phyloP scores from a whole-genome alignment of 768 basidiomycete species.

The Ephemerocybe angulata region DNA sequence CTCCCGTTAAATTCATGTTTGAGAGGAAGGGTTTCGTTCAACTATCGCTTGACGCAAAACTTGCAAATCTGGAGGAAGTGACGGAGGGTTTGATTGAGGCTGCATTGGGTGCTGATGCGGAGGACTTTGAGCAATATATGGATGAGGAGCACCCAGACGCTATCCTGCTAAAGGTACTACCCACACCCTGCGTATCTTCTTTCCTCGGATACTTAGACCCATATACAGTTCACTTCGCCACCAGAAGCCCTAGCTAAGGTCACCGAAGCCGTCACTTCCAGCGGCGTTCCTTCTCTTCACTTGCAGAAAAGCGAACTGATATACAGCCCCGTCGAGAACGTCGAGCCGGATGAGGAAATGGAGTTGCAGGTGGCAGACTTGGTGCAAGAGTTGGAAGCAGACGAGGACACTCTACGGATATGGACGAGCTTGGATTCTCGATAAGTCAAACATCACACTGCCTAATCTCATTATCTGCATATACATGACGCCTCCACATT shows the following conservation, averaged over 20 bases:
- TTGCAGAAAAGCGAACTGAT: constrained; percentile 48
- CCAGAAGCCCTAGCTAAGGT: constrained; percentile 11
- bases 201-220: constrained; percentile 3
- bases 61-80: constrained; percentile 1
- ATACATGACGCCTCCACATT: too few species aligned
- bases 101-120: constrained; percentile 38
- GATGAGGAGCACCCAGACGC: constrained; percentile 28
- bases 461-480: not conserved
- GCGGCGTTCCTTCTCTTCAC: constrained; percentile 16
- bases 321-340: constrained; percentile 48
- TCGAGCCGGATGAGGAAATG: constrained; percentile 36
- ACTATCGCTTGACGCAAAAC: constrained; percentile 29
- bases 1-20: constrained; percentile 68
- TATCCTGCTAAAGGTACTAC: constrained; percentile 16
- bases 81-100: constrained; percentile 36
- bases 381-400: constrained; percentile 49
- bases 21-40: constrained; percentile 50
- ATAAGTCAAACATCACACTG: not conserved
- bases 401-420: constrained; percentile 56
- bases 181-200: not conserved
- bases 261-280: constrained; percentile 11
- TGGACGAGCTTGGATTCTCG: constrained; percentile 48
- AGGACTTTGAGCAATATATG: constrained; percentile 41
- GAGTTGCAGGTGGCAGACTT: constrained; percentile 40
- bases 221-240: constrained; percentile 12